phyloP scores from a whole-genome alignment of 2,329 filamentous ascomycete species.

The Aspergillus jensenii region DNA sequence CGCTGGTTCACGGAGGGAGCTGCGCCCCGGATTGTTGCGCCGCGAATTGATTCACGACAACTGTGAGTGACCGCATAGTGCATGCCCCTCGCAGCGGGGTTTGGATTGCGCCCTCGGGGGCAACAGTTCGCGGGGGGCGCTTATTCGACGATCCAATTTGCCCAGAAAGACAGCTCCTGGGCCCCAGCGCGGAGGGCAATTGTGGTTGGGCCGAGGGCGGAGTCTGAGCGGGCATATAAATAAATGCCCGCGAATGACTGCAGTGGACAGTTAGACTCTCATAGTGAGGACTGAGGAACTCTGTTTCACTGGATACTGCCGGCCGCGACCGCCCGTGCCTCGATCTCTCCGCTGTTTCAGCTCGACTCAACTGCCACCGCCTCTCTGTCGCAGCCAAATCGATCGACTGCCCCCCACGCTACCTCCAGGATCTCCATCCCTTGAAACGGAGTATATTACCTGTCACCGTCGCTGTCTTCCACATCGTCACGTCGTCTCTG shows the following conservation, averaged over 20 bases:
- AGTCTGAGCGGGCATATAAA: background rate
- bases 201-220: conserved; percentile 9
- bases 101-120: conserved; percentile 6
- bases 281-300: too few relatives aligned
- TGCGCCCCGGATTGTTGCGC: background rate
- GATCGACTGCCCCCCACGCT: conserved; percentile 11
- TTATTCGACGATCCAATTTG: conserved; percentile 15
- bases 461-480: background rate
- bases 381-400: background rate
- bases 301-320: conserved; percentile 5
- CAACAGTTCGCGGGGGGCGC: conserved; percentile 16
- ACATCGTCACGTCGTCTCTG: background rate
- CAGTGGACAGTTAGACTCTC: too few relatives aligned
- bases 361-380: background rate
- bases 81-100: conserved; percentile 8
- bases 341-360: conserved; percentile 1
- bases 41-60: background rate
- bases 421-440: conserved; percentile 4
- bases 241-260: background rate
- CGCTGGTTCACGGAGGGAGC: background rate
- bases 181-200: conserved; percentile 11
- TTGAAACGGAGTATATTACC: conserved; percentile 5
- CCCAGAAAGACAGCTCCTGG: conserved; percentile 8
- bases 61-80: background rate
- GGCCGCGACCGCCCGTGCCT: conserved; percentile 11